Evolutionary conservation across 2,329 filamentous ascomycete genomes (phyloP), one percentile per base, ranked within the genome.

Genomic region (Beauveria rudraprayagi): DNA sequence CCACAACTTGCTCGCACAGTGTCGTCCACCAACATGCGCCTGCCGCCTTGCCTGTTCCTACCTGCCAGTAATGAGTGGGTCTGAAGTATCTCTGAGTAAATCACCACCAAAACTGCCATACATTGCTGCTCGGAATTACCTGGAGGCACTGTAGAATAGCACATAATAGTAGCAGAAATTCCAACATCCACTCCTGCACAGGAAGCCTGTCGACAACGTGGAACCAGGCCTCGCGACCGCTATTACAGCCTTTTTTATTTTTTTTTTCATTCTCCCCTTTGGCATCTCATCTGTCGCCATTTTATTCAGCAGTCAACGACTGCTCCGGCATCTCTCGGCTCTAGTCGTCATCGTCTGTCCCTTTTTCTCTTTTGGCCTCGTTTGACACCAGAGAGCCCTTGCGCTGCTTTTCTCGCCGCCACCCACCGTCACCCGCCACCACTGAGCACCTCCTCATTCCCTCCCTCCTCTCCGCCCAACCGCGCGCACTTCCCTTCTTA

Each of bases 391-490:
- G 41, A 37, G 41, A 37, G 54, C 37, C 22, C 22, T 41, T 28
- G 34, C 43, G 6, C 26, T 34, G 41, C 41, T 19, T 22, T 34
- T 56, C 47, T 46, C 9, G 14, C 22, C 14, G 52, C n/a, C 26
- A 19, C 41, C 54, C 41, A 47, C 41, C 51, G 2, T 17, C 53
- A 22, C 53, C 53, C 53, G 53, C 53, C 40, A 28, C 52, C 24
- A 48, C 26, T n/a, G 26, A 24, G 43, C 56, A 41, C 56, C 44
- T 52, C 44, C 47, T 59, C 47, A 48, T 40, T 48, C 47, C 22
- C 56, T 52, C 54, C 44, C 55, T 57, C 37, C 24, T 52, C 56
- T 58, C 56, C 44, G 30, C 46, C 56, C 56, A 26, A 48, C 52
- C 56, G 46, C 47, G 37, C 56, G 43, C 56, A 46, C 40, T 41